Evolutionary conservation across 2,329 filamentous ascomycete species (phyloP).

Genomic region (Pseudogymnoascus sp.): DNA sequence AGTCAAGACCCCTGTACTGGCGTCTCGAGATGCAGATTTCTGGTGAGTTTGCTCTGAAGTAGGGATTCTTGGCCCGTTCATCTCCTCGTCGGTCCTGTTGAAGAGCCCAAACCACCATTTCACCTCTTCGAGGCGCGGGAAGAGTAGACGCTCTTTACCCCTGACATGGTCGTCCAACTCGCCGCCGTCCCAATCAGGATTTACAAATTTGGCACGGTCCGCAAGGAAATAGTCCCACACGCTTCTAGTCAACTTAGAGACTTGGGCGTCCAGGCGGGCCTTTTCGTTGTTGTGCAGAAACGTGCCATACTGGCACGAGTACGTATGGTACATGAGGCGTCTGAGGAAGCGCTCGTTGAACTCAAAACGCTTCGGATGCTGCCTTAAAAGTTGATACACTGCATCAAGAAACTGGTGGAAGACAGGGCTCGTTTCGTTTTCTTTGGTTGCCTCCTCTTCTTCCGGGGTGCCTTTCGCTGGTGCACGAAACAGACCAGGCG

Average conservation of each 20-base stretch:
- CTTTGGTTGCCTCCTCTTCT: constrained; percentile 64
- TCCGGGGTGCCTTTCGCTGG: constrained; percentile 32
- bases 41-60: not conserved
- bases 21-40: not conserved
- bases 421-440: constrained; percentile 89
- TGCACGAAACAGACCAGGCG: constrained; percentile 32
- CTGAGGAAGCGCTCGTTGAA: constrained; percentile 92
- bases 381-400: constrained; percentile 80
- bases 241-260: constrained; percentile 67
- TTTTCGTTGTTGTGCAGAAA: constrained; percentile 95
- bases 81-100: constrained; percentile 79
- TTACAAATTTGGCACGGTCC: constrained; percentile 72
- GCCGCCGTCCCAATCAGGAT: constrained; percentile 66
- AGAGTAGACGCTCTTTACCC: constrained; percentile 74
- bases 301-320: constrained; percentile 94
- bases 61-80: constrained; percentile 56
- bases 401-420: constrained; percentile 98
- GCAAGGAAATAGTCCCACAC: constrained; percentile 96
- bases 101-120: constrained; percentile 92
- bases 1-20: constrained; percentile 18
- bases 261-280: constrained; percentile 64
- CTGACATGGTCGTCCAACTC: constrained; percentile 69
- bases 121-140: constrained; percentile 70
- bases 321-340: constrained; percentile 83
- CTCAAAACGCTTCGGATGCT: constrained; percentile 84